Conservation (phyloP, 495 filamentous ascomycete species). For the Thozetella sp. region DNA sequence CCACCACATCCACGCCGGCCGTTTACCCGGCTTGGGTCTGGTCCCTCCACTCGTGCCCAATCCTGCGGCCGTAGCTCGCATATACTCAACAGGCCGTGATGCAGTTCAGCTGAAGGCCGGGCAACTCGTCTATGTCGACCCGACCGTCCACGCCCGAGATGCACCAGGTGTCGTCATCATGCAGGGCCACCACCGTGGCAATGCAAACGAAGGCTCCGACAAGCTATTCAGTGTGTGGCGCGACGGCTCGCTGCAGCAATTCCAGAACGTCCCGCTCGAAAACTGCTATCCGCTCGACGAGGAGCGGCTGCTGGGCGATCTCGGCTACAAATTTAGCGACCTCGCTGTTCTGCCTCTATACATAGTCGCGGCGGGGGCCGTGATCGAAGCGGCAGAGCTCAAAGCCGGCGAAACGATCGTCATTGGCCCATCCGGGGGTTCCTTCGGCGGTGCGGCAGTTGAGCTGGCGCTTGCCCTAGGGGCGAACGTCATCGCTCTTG, state of each 20-base stretch:
- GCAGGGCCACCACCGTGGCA: conserved; percentile 29
- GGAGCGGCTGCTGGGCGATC: conserved; percentile 24
- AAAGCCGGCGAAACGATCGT: conserved; percentile 50
- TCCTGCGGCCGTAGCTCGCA: conserved; percentile 37
- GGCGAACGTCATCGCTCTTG: conserved; percentile 48
- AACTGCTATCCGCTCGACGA: conserved; percentile 45
- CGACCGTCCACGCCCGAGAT: conserved; percentile 43
- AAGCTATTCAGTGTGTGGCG: conserved; percentile 43
- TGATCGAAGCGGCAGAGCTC: conserved; percentile 13
- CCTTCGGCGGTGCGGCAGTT: conserved; percentile 46
- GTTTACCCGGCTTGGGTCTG: neutral
- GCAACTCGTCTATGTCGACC: conserved; percentile 50
- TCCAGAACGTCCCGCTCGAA: conserved; percentile 45
- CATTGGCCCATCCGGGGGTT: conserved; percentile 48
- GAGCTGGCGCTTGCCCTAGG: conserved; percentile 48
- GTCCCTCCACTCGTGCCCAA: neutral
- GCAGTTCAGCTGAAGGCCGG: conserved; percentile 37
- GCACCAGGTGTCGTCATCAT: conserved; percentile 34
- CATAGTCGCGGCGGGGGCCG: neutral
- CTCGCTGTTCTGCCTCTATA: conserved; percentile 11
- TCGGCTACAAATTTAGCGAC: conserved; percentile 39
- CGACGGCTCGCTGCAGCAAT: conserved; percentile 44
- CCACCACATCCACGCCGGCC: neutral
- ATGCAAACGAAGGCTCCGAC: conserved; percentile 12
- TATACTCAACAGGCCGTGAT: conserved; percentile 46